phyloP scores from a whole-genome alignment of 108 stramenopile species.

The Cyclotella cryptica region DNA sequence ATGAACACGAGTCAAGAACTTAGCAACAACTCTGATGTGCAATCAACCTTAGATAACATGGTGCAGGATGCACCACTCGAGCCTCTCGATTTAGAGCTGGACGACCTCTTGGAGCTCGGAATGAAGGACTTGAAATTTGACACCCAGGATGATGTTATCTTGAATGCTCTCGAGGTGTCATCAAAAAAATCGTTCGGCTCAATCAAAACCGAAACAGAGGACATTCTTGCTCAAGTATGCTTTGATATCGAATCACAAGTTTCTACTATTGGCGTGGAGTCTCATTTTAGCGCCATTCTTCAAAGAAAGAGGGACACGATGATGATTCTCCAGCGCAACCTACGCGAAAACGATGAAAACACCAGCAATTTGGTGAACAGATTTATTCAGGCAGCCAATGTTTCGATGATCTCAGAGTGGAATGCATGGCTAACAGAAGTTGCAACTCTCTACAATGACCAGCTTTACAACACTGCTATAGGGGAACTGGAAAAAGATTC shows the following conservation, averaged over 20 bases:
- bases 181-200: neutral
- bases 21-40: constrained; percentile 18
- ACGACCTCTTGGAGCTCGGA: constrained; percentile 16
- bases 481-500: constrained; percentile 15
- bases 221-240: constrained; percentile 58
- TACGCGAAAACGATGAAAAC: constrained; percentile 35
- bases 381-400: constrained; percentile 31
- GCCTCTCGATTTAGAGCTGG: constrained; percentile 25
- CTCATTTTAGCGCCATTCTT: constrained; percentile 22
- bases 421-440: constrained; percentile 57
- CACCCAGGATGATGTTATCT: constrained; percentile 30
- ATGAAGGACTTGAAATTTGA: constrained; percentile 3
- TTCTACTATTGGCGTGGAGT: constrained; percentile 41
- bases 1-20: constrained; percentile 50
- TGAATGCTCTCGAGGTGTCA: constrained; percentile 26
- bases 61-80: constrained; percentile 15
- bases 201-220: constrained; percentile 38
- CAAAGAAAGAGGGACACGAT: constrained; percentile 41
- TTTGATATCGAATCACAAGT: constrained; percentile 62
- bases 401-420: constrained; percentile 49
- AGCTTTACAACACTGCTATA: constrained; percentile 25
- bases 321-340: constrained; percentile 35
- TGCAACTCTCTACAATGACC: constrained; percentile 43
- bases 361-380: constrained; percentile 4
- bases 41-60: constrained; percentile 5